Conservation (phyloP, 345 rosid species). For the Geranium brycei region DNA sequence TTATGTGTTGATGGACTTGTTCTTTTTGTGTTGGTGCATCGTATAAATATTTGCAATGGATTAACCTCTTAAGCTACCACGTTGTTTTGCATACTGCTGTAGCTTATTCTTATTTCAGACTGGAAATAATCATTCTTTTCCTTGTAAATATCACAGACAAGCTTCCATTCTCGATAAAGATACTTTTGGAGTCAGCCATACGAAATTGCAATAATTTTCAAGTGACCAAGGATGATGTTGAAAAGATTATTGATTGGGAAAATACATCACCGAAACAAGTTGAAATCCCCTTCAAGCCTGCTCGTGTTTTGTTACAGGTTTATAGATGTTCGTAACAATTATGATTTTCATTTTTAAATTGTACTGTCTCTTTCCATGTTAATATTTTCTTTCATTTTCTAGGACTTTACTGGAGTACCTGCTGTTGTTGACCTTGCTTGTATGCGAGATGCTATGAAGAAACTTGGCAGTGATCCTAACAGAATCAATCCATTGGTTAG, state of each 20-base stretch:
- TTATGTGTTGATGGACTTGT: too few species aligned
- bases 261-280: slow-evolving; percentile 47
- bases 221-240: slow-evolving; percentile 71
- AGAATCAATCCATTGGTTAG: slow-evolving; percentile 86
- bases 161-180: slow-evolving; percentile 63
- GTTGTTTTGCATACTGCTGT: neutral
- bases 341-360: neutral
- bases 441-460: slow-evolving; percentile 79
- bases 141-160: slow-evolving; percentile 26
- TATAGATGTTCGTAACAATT: neutral
- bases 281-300: slow-evolving; percentile 88
- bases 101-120: neutral
- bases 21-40: too few species aligned
- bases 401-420: slow-evolving; percentile 92
- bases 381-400: neutral
- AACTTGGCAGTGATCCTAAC: slow-evolving; percentile 55
- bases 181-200: slow-evolving; percentile 75
- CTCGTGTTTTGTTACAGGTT: slow-evolving; percentile 75
- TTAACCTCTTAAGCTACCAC: neutral
- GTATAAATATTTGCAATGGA: too few species aligned
- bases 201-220: slow-evolving; percentile 77
- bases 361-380: neutral
- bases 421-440: slow-evolving; percentile 84
- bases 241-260: slow-evolving; percentile 82
- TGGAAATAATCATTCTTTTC: neutral